Evolutionary conservation across 2,329 filamentous ascomycete species (phyloP).

Genomic region (Aureobasidium sp.): DNA sequence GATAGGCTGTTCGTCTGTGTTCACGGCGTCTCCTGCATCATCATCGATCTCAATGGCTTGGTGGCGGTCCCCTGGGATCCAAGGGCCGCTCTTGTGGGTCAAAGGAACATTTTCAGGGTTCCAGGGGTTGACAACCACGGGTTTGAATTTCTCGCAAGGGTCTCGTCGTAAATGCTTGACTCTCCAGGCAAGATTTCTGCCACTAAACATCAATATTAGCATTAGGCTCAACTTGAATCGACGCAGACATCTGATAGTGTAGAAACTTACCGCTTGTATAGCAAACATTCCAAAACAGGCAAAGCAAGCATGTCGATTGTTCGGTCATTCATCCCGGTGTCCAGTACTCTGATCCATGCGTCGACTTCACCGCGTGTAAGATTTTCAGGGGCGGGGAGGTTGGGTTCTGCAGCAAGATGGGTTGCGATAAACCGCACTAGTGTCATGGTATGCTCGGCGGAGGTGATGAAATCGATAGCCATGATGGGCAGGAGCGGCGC

Average conservation of each 20-base stretch:
- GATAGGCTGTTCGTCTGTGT: background rate
- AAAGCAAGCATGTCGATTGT: background rate
- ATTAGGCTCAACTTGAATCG: background rate
- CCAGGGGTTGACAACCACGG: background rate
- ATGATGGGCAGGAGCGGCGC: background rate
- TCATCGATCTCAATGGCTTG: background rate
- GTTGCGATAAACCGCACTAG: background rate
- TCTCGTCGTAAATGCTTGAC: background rate
- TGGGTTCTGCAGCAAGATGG: slow-evolving; percentile 1
- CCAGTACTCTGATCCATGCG: slow-evolving; percentile 6
- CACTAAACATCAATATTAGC: background rate
- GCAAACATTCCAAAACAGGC: background rate
- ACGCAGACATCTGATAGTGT: too few relatives aligned
- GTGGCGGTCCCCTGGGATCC: background rate
- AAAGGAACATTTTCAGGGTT: background rate
- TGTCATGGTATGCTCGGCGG: background rate
- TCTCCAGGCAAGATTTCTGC: background rate
- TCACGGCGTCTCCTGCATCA: background rate
- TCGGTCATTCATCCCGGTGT: background rate
- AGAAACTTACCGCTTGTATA: slow-evolving; percentile 1
- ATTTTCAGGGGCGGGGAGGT: background rate
- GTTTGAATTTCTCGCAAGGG: background rate
- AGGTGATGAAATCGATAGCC: background rate
- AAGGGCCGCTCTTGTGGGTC: background rate
- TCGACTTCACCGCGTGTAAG: slow-evolving; percentile 10